Conservation (phyloP, 768 basidiomycete genomes). For the Rubroboletus satanas region DNA sequence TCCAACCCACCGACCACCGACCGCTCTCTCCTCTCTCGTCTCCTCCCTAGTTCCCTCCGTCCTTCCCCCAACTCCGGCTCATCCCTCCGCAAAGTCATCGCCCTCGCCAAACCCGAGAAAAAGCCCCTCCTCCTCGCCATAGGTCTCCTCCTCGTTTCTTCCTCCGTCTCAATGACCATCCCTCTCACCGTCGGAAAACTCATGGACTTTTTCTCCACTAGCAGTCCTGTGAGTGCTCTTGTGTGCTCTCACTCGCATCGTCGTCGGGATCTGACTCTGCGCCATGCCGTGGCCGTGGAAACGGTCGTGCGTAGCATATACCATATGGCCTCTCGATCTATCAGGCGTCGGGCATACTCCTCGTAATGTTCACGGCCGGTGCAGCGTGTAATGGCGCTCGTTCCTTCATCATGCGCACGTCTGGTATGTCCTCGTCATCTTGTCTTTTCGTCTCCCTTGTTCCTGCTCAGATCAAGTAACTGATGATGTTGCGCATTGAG, state of each 20-base stretch:
- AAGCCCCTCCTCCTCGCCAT: slow-evolving; percentile 74
- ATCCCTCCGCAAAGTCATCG: slow-evolving; percentile 69
- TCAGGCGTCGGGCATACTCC: slow-evolving; percentile 71
- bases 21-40: slow-evolving; percentile 21
- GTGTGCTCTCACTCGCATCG: too few species aligned
- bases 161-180: slow-evolving; percentile 86
- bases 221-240: slow-evolving; percentile 50
- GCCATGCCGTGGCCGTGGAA: neutral
- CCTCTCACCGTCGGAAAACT: slow-evolving; percentile 91
- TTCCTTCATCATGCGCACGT: slow-evolving; percentile 79
- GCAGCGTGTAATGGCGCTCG: slow-evolving; percentile 83
- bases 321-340: slow-evolving; percentile 77
- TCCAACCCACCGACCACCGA: slow-evolving; percentile 4
- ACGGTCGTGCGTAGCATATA: slow-evolving; percentile 47
- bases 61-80: slow-evolving; percentile 45
- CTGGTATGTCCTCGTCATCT: slow-evolving; percentile 44
- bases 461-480: neutral
- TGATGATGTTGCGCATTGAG: slow-evolving; percentile 19
- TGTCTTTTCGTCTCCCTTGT: neutral
- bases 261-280: neutral
- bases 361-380: slow-evolving; percentile 80
- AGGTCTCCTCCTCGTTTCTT: slow-evolving; percentile 80
- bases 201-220: slow-evolving; percentile 86
- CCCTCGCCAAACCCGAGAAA: slow-evolving; percentile 79
- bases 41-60: slow-evolving; percentile 32